These are phyloP conservation scores for Phytophthora cryptogea DNA, from an alignment of 352 stramenopile genomes.

Conservation along the genomic window DNA sequence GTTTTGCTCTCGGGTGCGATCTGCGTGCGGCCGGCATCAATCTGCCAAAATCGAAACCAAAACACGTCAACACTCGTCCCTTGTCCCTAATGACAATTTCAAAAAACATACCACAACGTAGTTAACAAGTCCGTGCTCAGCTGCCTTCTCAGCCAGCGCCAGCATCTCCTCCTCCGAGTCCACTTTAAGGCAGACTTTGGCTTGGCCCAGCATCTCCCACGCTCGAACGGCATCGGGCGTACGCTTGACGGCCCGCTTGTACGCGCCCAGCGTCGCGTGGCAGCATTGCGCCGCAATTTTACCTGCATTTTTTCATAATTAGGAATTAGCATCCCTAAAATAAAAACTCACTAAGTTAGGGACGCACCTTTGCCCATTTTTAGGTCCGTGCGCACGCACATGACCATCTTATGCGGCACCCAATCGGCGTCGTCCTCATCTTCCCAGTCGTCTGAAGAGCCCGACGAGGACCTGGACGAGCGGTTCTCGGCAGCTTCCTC, in stretches of 20 bases:
- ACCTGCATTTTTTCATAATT: slow-evolving; percentile 30
- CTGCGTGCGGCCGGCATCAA: slow-evolving; percentile 84
- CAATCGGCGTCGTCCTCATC: slow-evolving; percentile 60
- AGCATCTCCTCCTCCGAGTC: slow-evolving; percentile 87
- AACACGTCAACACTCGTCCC: slow-evolving; percentile 7
- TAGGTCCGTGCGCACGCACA: slow-evolving; percentile 94
- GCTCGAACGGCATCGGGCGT: slow-evolving; percentile 67
- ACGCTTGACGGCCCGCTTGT: slow-evolving; percentile 91
- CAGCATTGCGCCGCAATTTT: slow-evolving; percentile 89
- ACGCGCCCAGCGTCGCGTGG: slow-evolving; percentile 93
- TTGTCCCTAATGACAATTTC: neutral
- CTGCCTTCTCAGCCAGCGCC: slow-evolving; percentile 61
- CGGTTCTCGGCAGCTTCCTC: neutral
- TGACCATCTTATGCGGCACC: slow-evolving; percentile 92
- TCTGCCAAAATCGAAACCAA: slow-evolving; percentile 29
- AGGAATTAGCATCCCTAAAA: too few relatives aligned
- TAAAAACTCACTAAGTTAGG: slow-evolving; percentile 32
- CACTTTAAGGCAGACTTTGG: slow-evolving; percentile 87
- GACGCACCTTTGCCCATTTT: slow-evolving; percentile 96
- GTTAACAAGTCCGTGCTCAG: slow-evolving; percentile 66
- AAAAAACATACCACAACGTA: slow-evolving; percentile 73
- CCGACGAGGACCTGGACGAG: slow-evolving; percentile 35
- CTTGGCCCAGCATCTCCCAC: slow-evolving; percentile 86
- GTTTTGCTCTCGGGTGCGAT: slow-evolving; percentile 88
- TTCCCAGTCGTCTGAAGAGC: slow-evolving; percentile 66